Conservation (phyloP, 2,329 filamentous ascomycete genomes). For the Aspergillus luchuensis region DNA sequence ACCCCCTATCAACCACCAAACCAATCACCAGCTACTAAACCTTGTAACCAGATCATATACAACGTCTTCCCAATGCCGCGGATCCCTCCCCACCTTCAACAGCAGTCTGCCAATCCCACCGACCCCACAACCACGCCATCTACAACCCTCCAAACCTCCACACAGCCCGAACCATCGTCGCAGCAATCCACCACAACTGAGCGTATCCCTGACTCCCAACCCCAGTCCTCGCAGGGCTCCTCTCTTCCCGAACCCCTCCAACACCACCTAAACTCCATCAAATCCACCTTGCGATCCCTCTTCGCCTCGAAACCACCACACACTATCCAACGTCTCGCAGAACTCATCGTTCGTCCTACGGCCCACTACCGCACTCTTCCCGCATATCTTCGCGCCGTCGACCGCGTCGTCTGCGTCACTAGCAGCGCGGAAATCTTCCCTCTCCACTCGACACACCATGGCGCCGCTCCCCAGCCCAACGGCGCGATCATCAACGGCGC, state of each 20-base stretch:
- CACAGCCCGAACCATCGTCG: slow-evolving; percentile 40
- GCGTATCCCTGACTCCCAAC: slow-evolving; percentile 47
- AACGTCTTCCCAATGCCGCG: slow-evolving; percentile 74
- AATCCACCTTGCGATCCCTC: slow-evolving; percentile 60
- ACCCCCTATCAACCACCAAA: background rate
- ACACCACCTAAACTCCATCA: slow-evolving; percentile 63
- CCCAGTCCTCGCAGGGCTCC: slow-evolving; percentile 45
- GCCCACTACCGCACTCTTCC: slow-evolving; percentile 79
- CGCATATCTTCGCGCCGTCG: slow-evolving; percentile 85
- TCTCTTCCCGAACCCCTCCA: slow-evolving; percentile 65
- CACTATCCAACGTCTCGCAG: slow-evolving; percentile 87
- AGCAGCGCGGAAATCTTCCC: slow-evolving; percentile 80
- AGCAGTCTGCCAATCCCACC: slow-evolving; percentile 25
- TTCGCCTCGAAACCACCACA: slow-evolving; percentile 81
- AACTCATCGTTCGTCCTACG: slow-evolving; percentile 76
- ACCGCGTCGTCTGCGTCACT: slow-evolving; percentile 87
- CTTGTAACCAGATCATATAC: slow-evolving; percentile 65
- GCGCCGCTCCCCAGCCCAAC: slow-evolving; percentile 49
- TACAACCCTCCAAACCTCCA: slow-evolving; percentile 40
- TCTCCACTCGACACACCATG: slow-evolving; percentile 52
- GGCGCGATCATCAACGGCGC: slow-evolving; percentile 51
- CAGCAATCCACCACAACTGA: slow-evolving; percentile 42
- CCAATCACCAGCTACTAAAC: background rate
- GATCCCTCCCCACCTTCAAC: slow-evolving; percentile 46
- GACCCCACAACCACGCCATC: slow-evolving; percentile 30